phyloP scores from a whole-genome alignment of 2,329 filamentous ascomycete genomes.

The Endothia cerciana region DNA sequence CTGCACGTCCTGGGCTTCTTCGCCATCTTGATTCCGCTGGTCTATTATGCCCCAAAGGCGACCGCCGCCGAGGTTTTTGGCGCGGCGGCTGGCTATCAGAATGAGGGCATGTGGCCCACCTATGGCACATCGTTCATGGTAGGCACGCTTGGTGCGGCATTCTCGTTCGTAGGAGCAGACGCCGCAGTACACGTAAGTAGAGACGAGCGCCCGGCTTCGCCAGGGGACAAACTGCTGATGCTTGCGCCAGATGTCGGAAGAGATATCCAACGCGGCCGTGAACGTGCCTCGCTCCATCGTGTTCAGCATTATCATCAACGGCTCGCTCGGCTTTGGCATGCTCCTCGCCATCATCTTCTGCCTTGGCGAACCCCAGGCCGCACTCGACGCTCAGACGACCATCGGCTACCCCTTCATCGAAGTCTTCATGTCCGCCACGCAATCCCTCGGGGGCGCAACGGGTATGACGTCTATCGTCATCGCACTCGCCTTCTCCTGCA shows the following conservation, averaged over 20 bases:
- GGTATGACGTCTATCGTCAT: conserved; percentile 33
- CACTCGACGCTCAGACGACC: conserved; percentile 38
- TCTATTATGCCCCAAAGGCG: too few species aligned
- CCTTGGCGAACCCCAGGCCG: conserved; percentile 50
- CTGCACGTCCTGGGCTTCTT: conserved; percentile 45
- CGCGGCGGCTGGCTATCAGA: conserved; percentile 44
- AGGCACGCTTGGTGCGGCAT: conserved; percentile 43
- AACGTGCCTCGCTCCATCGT: conserved; percentile 57
- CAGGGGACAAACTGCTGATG: too few species aligned
- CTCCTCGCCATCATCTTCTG: conserved; percentile 60
- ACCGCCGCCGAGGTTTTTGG: too few species aligned
- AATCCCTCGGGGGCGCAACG: conserved; percentile 31
- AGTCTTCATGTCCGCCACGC: conserved; percentile 32
- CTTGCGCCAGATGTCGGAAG: conserved; percentile 47
- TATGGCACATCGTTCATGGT: conserved; percentile 50
- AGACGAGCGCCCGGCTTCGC: too few species aligned
- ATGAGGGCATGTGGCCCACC: conserved; percentile 46
- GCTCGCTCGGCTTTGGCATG: conserved; percentile 57
- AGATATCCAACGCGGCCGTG: conserved; percentile 51
- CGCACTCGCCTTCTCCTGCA: conserved; percentile 30
- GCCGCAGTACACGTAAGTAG: too few species aligned
- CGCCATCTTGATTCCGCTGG: conserved; percentile 42
- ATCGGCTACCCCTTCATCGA: conserved; percentile 37
- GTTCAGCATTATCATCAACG: conserved; percentile 53
- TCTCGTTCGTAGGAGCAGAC: conserved; percentile 45